Percentiles rank a stretch among this genome's conserved stretches.
Evolutionary conservation across 2,329 filamentous ascomycete species (phyloP).

Genomic region (Colletotrichum tamarilloi): DNA sequence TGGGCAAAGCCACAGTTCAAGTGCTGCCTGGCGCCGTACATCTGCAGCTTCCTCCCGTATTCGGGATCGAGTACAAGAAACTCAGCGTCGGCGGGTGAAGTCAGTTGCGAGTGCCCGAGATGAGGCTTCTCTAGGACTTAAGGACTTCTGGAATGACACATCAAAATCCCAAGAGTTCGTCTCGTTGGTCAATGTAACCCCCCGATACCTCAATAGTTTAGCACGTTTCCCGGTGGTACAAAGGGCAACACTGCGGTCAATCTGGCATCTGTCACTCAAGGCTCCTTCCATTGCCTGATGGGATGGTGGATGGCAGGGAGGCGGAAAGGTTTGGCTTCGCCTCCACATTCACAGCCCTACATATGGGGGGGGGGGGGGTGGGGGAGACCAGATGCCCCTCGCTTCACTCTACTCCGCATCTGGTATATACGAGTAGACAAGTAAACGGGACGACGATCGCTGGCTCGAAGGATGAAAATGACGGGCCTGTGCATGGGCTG

Average conservation of each 20-base stretch:
- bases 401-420: background rate
- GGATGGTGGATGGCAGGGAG: constrained; percentile 18
- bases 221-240: background rate
- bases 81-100: background rate
- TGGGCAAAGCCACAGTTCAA: constrained; percentile 3
- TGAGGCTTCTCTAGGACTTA: constrained; percentile 1
- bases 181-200: background rate
- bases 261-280: background rate
- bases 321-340: constrained; percentile 12
- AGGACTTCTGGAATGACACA: background rate
- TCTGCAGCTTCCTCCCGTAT: background rate
- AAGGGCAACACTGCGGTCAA: background rate
- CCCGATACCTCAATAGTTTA: background rate
- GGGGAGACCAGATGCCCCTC: background rate
- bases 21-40: constrained; percentile 12
- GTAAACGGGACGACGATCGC: constrained; percentile 7
- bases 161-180: background rate
- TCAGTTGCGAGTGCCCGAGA: constrained; percentile 2
- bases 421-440: constrained; percentile 4
- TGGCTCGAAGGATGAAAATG: constrained; percentile 17
- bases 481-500: constrained; percentile 16
- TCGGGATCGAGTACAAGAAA: background rate
- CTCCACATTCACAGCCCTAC: constrained; percentile 10
- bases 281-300: background rate
- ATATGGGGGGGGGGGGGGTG: background rate